Conservation (phyloP, 2,329 filamentous ascomycete genomes). For the Pochonia chlamydosporia region DNA sequence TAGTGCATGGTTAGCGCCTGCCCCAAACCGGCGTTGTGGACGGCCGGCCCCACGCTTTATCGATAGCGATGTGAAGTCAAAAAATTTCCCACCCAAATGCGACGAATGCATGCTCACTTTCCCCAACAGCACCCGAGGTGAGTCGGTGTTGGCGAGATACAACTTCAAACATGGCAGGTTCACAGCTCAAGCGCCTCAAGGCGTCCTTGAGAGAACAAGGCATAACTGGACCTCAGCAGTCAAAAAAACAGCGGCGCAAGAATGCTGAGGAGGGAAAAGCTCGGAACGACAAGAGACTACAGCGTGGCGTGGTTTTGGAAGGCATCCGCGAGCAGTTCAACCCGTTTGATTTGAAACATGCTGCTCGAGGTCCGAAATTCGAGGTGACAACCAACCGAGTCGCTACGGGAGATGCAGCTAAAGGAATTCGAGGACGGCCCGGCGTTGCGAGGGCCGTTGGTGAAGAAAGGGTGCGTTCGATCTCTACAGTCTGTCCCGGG, state of each 20-base stretch:
- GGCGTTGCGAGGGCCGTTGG: slow-evolving; percentile 79
- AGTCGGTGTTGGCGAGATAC: slow-evolving; percentile 1
- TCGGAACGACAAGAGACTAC: slow-evolving; percentile 65
- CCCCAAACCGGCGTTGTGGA: neutral
- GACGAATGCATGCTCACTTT: neutral
- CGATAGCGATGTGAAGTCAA: slow-evolving; percentile 9
- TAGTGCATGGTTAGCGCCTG: neutral
- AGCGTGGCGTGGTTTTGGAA: slow-evolving; percentile 71
- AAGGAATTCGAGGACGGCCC: slow-evolving; percentile 65
- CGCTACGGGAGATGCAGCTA: slow-evolving; percentile 43
- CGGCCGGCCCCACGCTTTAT: slow-evolving; percentile 8
- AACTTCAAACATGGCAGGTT: slow-evolving; percentile 69
- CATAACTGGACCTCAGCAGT: slow-evolving; percentile 84
- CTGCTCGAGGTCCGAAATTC: slow-evolving; percentile 74
- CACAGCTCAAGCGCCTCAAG: slow-evolving; percentile 94
- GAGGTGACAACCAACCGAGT: slow-evolving; percentile 68
- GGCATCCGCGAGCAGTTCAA: slow-evolving; percentile 95
- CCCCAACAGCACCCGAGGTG: slow-evolving; percentile 11
- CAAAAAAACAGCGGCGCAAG: slow-evolving; percentile 87
- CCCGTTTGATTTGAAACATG: slow-evolving; percentile 88
- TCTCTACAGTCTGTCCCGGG: neutral
- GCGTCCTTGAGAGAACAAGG: slow-evolving; percentile 84
- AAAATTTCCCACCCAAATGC: slow-evolving; percentile 8
- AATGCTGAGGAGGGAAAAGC: slow-evolving; percentile 60
- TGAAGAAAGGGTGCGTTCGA: slow-evolving; percentile 66